Base-by-base conservation (phyloP, 2,329 filamentous ascomycete species). In the Drechslerella dactyloides region DNA sequence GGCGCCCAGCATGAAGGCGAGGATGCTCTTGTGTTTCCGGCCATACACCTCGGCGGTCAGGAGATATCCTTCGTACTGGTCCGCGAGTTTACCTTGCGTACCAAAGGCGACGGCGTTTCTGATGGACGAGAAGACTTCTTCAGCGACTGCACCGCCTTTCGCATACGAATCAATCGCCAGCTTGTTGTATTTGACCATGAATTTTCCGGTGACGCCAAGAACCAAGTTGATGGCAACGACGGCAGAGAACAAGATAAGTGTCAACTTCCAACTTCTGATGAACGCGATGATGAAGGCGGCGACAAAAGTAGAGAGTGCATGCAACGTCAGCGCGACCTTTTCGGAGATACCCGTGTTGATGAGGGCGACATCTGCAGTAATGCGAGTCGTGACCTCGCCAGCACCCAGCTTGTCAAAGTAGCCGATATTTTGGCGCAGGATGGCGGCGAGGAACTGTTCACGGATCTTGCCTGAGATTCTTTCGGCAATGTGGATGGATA, bases 301-400 rank as follows among this genome's bases (percentile, higher is more conserved):
- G 62, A 96, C 81, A 77, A 97, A 97, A 7, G 91, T 93, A 0
- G 92, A 87, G 2, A 92, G 55, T 11, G 90, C 90, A 13, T 87
- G 86, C 63, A 96, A 78, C 0, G 90, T 92, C 74, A 96, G 81
- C 13, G 87, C 87, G 50, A 96, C 85, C 82, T 96, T 96, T 79
- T 96, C 91, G 0, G 91, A 96, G 51, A 99, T 91, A 64, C 92
- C 93, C 75, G 96, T 93, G 79, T 97, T 93, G 62, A 97, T 89
- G 59, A 96, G 82, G 77, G 96, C 97, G 50, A 91, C 96, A 79
- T 97, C 93, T 10, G 93, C 89, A 0, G 93, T 97, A 76, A 97
- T 96, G 74, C 93, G 88, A 0, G 93, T 96, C 0, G 93, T 96
- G 72, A 97, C 90, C 80, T 97, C 94, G 68, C 93, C 93, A 35